Conservation (phyloP, 805 yeast species). For the Nakazawaea holstii region DNA sequence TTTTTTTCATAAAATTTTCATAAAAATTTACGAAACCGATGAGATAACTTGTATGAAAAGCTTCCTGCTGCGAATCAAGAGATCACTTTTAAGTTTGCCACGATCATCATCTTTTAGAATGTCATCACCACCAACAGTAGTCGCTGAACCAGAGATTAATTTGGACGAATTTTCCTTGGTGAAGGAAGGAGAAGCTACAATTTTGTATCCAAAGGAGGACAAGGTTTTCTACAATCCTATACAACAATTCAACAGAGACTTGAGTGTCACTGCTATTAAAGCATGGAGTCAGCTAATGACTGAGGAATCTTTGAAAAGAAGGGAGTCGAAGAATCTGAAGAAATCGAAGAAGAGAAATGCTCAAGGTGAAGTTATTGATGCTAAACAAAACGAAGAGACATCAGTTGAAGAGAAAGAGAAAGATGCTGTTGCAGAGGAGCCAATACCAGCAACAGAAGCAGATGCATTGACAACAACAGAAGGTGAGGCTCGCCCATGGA, state of each 20-base stretch:
- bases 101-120: neutral
- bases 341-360: constrained; percentile 7
- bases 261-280: constrained; percentile 76
- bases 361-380: constrained; percentile 6
- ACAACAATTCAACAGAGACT: constrained; percentile 93
- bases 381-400: constrained; percentile 4
- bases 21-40: neutral
- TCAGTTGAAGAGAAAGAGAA: constrained; percentile 9
- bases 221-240: constrained; percentile 92
- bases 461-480: constrained; percentile 7
- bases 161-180: constrained; percentile 28
- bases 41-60: constrained; percentile 9
- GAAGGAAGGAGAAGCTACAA: constrained; percentile 79
- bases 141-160: neutral
- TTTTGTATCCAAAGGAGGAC: constrained; percentile 76
- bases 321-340: constrained; percentile 12
- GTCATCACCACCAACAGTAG: neutral
- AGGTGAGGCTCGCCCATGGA: constrained; percentile 32
- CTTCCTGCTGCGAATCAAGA: neutral
- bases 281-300: constrained; percentile 75
- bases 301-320: constrained; percentile 19
- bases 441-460: too few species aligned
- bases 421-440: constrained; percentile 18
- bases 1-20: neutral
- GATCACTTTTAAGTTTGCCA: too few species aligned